phyloP scores from a whole-genome alignment of 139 green algal species.

The Coccomyxa sp. region DNA sequence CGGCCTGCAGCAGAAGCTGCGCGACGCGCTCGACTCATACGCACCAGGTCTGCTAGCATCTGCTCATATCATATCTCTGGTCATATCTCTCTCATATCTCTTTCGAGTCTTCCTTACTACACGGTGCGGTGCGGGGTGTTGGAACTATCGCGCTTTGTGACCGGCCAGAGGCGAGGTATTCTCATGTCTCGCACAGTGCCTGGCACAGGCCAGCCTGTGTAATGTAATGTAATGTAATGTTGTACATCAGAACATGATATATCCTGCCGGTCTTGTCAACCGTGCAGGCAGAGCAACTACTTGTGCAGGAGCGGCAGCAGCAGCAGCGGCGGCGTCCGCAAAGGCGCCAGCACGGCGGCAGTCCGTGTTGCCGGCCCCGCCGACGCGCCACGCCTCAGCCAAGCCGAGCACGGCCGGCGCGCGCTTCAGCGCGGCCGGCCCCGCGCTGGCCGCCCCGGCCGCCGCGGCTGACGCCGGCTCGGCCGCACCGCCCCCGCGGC shows the following conservation, averaged over 20 bases:
- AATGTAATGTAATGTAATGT: no score
- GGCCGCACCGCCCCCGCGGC: background rate
- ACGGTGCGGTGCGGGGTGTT: background rate
- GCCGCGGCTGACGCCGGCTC: no score
- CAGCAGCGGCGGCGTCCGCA: background rate
- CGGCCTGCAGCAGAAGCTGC: constrained; percentile 45
- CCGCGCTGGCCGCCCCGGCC: no score
- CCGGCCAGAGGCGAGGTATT: background rate
- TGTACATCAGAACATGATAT: no score
- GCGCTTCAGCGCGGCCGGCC: background rate
- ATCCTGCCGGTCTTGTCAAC: background rate
- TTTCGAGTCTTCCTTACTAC: background rate
- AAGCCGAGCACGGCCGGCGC: background rate
- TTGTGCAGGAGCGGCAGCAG: background rate
- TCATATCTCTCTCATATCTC: background rate
- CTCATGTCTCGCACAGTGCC: background rate
- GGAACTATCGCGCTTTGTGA: background rate
- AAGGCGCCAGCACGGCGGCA: background rate
- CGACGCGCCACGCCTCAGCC: background rate
- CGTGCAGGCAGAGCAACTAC: background rate
- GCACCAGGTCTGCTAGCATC: background rate
- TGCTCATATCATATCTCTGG: background rate
- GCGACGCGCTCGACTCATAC: constrained; percentile 19
- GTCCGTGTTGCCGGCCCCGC: background rate
- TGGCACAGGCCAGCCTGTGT: no score